Percentiles rank a stretch among this genome's conserved stretches.
These are phyloP conservation scores for Gracilariopsis chorda DNA, from an alignment of 23 red algal genomes.

Conservation along the genomic window DNA sequence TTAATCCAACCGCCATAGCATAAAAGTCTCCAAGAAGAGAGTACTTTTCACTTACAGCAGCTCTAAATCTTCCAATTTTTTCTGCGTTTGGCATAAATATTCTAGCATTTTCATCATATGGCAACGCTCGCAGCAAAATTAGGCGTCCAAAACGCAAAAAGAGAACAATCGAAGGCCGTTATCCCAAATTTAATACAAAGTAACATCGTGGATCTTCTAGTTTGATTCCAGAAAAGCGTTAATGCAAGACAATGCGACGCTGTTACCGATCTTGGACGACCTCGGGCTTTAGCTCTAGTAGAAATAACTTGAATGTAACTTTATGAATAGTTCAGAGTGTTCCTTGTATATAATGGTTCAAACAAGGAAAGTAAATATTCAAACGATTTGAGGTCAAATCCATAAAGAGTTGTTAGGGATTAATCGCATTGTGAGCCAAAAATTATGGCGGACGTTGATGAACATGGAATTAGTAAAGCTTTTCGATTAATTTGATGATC, in stretches of 20 bases:
- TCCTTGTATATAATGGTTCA: background rate
- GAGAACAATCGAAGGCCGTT: background rate
- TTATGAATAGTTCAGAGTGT: background rate
- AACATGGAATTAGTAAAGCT: background rate
- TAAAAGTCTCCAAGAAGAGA: background rate
- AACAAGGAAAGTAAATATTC: background rate
- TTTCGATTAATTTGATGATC: background rate
- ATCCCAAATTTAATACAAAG: background rate
- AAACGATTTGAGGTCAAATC: background rate
- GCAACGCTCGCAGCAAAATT: background rate
- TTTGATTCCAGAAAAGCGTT: background rate
- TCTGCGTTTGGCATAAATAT: background rate
- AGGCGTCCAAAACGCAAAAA: background rate
- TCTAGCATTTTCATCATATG: background rate
- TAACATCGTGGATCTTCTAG: background rate
- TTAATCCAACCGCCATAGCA: background rate
- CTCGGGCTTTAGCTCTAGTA: background rate
- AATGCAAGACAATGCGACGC: background rate
- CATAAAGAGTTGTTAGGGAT: background rate
- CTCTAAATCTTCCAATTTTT: background rate
- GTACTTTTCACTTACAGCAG: background rate
- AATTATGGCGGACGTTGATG: background rate
- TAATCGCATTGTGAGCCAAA: constrained; percentile 1
- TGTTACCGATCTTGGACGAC: background rate
- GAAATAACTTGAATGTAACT: background rate